A percentile compares a stretch with the other conserved stretches of the same genome.
phyloP scores from a whole-genome alignment of 768 basidiomycete genomes.

The Trametes cubensis region DNA sequence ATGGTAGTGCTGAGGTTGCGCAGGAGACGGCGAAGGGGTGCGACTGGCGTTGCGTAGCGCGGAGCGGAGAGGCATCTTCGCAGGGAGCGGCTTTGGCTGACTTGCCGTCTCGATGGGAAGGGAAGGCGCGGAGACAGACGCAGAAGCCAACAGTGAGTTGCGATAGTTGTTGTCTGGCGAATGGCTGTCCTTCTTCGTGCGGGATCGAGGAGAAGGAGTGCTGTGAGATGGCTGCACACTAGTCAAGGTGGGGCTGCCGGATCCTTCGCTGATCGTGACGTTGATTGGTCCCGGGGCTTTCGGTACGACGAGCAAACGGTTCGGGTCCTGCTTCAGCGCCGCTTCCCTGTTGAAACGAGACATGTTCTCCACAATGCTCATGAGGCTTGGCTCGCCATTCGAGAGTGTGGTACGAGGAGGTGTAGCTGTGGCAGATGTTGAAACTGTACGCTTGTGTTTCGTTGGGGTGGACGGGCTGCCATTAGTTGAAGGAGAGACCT shows the following conservation, averaged over 20 bases:
- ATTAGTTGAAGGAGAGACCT: constrained; percentile 5
- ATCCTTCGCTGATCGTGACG: constrained; percentile 12
- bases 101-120: constrained; percentile 13
- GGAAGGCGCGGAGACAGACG: constrained; percentile 25
- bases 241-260: not conserved
- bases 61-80: constrained; percentile 59
- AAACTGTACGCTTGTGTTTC: constrained; percentile 20
- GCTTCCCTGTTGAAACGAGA: constrained; percentile 41
- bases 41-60: constrained; percentile 53
- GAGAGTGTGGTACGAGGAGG: constrained; percentile 9
- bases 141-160: constrained; percentile 20
- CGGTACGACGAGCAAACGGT: constrained; percentile 42
- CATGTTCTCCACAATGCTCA: constrained; percentile 72
- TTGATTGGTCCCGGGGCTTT: constrained; percentile 52
- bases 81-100: constrained; percentile 31
- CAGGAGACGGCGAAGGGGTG: constrained; percentile 31
- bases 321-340: constrained; percentile 34
- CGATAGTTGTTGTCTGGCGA: constrained; percentile 15
- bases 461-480: constrained; percentile 4
- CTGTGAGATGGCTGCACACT: not conserved
- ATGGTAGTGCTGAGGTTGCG: not conserved
- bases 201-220: not conserved
- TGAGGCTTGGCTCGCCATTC: constrained; percentile 46
- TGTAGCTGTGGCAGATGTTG: constrained; percentile 14
- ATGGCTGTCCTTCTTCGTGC: not conserved